phyloP scores from a whole-genome alignment of 495 filamentous ascomycete genomes.

The Parmelia sp. region DNA sequence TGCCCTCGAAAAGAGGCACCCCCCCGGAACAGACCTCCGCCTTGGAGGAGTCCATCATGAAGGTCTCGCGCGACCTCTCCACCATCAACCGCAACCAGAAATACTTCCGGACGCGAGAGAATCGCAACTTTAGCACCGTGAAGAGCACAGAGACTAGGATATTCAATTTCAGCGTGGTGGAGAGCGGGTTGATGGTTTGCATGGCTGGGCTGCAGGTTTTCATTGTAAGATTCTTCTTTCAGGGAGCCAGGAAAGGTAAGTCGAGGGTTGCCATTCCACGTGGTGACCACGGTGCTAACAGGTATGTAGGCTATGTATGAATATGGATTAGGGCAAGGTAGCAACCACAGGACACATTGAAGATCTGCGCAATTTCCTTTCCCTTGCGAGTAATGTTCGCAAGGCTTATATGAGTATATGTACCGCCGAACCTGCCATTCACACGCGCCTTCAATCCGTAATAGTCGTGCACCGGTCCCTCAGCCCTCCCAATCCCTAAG shows the following conservation, averaged over 20 bases:
- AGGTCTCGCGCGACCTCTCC: constrained; percentile 88
- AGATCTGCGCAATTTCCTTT: not conserved
- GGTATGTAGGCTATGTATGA: constrained; percentile 25
- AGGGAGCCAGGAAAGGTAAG: constrained; percentile 71
- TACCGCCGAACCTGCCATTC: not conserved
- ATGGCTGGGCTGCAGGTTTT: constrained; percentile 99
- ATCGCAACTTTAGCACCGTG: constrained; percentile 97
- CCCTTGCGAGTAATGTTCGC: not conserved
- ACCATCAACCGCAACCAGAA: constrained; percentile 97
- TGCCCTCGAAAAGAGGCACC: constrained; percentile 87
- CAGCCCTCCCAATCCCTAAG: not conserved
- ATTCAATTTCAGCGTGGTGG: constrained; percentile 94
- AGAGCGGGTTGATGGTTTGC: constrained; percentile 82
- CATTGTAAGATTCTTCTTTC: constrained; percentile 97
- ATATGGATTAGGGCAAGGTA: not conserved
- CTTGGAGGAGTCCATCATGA: constrained; percentile 93
- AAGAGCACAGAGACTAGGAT: constrained; percentile 91
- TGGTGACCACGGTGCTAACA: not conserved
- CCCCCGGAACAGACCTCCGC: constrained; percentile 84
- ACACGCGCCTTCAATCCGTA: not conserved
- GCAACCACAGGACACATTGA: not conserved
- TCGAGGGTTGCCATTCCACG: constrained; percentile 7
- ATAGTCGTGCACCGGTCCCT: not conserved
- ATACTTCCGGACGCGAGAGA: constrained; percentile 98
- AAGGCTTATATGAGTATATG: not conserved